Evolutionary conservation across 148 eudicot genomes (phyloP), one percentile per base, ranked within the genome.

Genomic region (Tetragonia tetragonoides): DNA sequence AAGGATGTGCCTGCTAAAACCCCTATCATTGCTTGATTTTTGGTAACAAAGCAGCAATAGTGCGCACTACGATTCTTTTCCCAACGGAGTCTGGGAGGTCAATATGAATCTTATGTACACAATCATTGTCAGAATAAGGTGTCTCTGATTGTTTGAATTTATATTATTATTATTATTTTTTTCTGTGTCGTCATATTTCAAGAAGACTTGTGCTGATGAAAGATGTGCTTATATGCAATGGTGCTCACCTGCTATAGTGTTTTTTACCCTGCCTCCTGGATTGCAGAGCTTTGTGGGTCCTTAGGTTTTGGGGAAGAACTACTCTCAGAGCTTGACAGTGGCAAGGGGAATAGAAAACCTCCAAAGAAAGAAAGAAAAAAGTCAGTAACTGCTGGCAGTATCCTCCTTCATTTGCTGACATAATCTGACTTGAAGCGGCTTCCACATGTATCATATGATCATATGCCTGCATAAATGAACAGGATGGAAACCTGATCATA

Each of bases 221-320:
- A 17, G 70, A 41, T 20, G 21, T 67, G 12, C 24, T 18, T 38
- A 66, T 66, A 6, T 67, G 40, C 46, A 70, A 24, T 24, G 60
- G 60, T 20, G 23, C 62, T 59, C 49, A 40, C 47, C 47, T 74
- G 66, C 68, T 42, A 41, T 34, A 61, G 34, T 61, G 17, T 23
- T 18, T 11, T 65, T 56, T 46, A 11, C 47, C 34, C 60, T 75
- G 59, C 70, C 16, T 62, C 47, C 69, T 75, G 71, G 20, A 64
- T 72, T 82, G 68, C 94, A 92, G 97, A 87, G 84, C 88, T 84
- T 38, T 92, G 97, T 80, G 90, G 83, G 82, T 84, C 86, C 4
- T 59, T 90, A 51, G 83, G 73, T 70, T 72, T 81, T 62, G n/a
- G 72, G 18, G 87, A 81, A 73, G 97, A 80, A 41, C 70, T 74